Evolutionary conservation across 345 rosid genomes (phyloP), one percentile per base, ranked within the genome.

Genomic region (Punica granatum): DNA sequence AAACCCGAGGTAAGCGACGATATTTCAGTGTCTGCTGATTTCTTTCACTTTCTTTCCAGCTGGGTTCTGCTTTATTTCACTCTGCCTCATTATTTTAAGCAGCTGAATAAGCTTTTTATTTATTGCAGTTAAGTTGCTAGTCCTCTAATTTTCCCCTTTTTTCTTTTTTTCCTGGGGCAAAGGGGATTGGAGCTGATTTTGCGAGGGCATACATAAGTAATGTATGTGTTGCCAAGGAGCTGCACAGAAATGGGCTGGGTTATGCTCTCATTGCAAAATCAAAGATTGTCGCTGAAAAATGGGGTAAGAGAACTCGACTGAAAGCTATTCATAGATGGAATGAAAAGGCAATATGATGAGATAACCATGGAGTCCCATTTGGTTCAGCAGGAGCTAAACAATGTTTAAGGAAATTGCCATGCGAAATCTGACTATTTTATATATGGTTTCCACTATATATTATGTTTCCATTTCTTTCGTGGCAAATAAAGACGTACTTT

Each of bases 121-220:
- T 62, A 33, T 11, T 39, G 28, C 13, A 35, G 4, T 26, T 15
- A 62, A 23, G 21, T 62, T 62, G 23, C 5, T 34, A 63, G 28
- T 39, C 66, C 48, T 39, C 49, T 63, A 25, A 9, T 23, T 36
- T 32, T 37, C 19, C 21, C n/a, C 6, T 23, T 23, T 30, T 39
- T 25, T 37, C 19, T 63, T 63, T 6, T 42, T 37, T 7, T 63
- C 25, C 12, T 65, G 39, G 32, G 6, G n/a, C 33, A 64, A 30
- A 72, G 95, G 97, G 89, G 6, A 73, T 77, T 66, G 90, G 76
- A 74, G 87, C 80, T 53, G 90, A 86, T 66, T 82, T 83, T 70
- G 84, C 83, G 1, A 88, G 98, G 73, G 98, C 92, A 49, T 90
- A 92, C 79, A 61, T 92, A 72, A 92, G 92, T 85, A 92, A 92